phyloP scores from a whole-genome alignment of 208 protist species.

The Acanthamoeba triangularis region DNA sequence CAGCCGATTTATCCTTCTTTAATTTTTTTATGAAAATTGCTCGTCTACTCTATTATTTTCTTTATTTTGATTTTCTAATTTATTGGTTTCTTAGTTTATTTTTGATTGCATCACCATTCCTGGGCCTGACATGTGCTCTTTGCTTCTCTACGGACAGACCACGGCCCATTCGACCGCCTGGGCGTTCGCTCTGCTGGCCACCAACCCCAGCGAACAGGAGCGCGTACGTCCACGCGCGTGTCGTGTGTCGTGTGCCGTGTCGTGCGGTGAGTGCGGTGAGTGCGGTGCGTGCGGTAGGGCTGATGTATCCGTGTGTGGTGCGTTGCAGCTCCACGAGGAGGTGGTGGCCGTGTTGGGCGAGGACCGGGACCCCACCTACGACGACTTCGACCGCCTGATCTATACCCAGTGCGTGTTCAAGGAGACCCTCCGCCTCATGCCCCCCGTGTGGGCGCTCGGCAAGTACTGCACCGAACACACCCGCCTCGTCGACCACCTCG shows the following conservation, averaged over 20 bases:
- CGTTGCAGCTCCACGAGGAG: constrained; percentile 23
- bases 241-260: too few relatives aligned
- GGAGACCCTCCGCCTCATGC: constrained; percentile 52
- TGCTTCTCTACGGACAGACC: background rate
- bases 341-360: background rate
- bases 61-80: background rate
- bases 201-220: background rate
- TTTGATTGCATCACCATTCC: background rate
- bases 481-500: background rate
- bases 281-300: too few relatives aligned
- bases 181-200: constrained; percentile 5
- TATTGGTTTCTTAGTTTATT: too few relatives aligned
- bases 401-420: constrained; percentile 62
- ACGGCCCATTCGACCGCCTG: constrained; percentile 13
- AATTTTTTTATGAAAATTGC: too few relatives aligned
- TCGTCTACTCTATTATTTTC: background rate
- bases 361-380: constrained; percentile 12
- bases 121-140: background rate
- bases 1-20: too few relatives aligned
- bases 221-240: background rate
- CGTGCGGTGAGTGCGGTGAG: too few relatives aligned
- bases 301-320: too few relatives aligned
- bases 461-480: background rate
- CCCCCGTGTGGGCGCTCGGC: constrained; percentile 6
- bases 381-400: constrained; percentile 19